Base-by-base conservation (phyloP, 495 filamentous ascomycete species). In the Penicillium simplicissimum region DNA sequence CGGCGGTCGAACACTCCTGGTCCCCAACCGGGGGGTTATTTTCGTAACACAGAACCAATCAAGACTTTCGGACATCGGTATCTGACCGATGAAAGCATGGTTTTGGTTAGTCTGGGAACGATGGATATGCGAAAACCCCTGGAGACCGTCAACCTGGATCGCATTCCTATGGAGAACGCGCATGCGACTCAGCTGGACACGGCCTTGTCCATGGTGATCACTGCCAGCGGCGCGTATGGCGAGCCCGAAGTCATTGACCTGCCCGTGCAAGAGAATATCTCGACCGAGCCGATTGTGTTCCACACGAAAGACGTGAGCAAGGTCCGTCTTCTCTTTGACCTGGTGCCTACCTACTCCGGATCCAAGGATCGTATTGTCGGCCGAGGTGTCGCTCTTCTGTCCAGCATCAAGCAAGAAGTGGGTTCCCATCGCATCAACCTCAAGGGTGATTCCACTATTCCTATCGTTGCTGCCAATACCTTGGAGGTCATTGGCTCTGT, bases 1-100 rank as follows among this genome's bases (percentile, higher is more conserved):
- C 76, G 83, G 43, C 75, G 74, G 47, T 86, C 85, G 5, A 82
- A 83, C 65, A 69, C 64, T 6, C 66, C 68, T 1, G 63, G 52
- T 10, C 79, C 76, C 49, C 65, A 74, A 37, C 63, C 67, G 10
- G 79, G 74, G 54, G 76, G 64, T 65, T 67, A 71, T 66, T 33
- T 64, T 28, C 78, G 84, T 49, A 71, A 75, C 13, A 70, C 85
- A 25, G 91, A 96, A 51, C 88, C 92, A 47, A 84, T 97, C 61
- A 98, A 98, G 74, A 89, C 92, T 21, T 98, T 96, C 77, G 95
- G 95, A 58, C 95, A 98, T 78, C 84, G 94, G 52, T 98, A 97
- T 76, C 88, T 98, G 55, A 95, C 86, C 40, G 86, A 93, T 51
- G 88, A 94, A 65, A 88, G 89, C 60, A 89, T 98, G 82, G 85